phyloP scores from a whole-genome alignment of 2,329 filamentous ascomycete species.

The Esteya vermicola region DNA sequence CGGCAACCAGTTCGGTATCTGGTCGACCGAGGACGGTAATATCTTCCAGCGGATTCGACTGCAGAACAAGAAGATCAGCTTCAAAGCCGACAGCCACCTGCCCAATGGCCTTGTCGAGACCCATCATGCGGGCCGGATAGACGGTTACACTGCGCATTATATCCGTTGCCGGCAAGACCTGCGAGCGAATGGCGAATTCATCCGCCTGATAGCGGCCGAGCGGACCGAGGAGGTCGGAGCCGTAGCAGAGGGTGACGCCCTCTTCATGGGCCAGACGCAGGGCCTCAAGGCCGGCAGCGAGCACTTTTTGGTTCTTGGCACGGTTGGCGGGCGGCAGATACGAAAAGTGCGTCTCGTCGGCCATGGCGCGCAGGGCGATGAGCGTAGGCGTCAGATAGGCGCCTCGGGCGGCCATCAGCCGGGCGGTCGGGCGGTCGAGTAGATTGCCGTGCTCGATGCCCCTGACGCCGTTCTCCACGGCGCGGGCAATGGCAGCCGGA shows the following conservation, averaged over 20 bases:
- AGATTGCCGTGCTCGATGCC: constrained; percentile 33
- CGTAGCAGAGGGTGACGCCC: constrained; percentile 38
- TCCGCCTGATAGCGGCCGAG: constrained; percentile 31
- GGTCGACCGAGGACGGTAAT: constrained; percentile 33
- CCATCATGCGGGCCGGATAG: constrained; percentile 31
- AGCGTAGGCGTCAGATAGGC: constrained; percentile 37
- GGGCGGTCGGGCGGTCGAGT: constrained; percentile 22
- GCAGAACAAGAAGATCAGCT: constrained; percentile 35
- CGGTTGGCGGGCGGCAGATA: constrained; percentile 26
- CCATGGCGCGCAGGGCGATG: constrained; percentile 33
- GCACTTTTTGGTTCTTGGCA: constrained; percentile 32
- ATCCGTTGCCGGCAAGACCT: constrained; percentile 25
- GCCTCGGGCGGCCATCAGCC: constrained; percentile 30
- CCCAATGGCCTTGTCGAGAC: constrained; percentile 28
- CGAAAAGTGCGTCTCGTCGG: constrained; percentile 21
- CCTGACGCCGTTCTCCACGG: constrained; percentile 32
- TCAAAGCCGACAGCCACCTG: constrained; percentile 30
- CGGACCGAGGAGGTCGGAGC: constrained; percentile 37
- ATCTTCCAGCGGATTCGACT: constrained; percentile 35
- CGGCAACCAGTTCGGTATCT: too few species aligned
- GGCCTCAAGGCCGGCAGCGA: constrained; percentile 27
- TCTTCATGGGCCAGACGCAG: constrained; percentile 31
- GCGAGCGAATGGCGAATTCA: constrained; percentile 30
- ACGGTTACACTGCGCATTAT: constrained; percentile 36
- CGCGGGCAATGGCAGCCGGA: constrained; percentile 31